A percentile compares a stretch with the other conserved stretches of the same genome.
Conservation (phyloP, 371 early-diverging fungal genomes). For the Zancudomyces culisetae region DNA sequence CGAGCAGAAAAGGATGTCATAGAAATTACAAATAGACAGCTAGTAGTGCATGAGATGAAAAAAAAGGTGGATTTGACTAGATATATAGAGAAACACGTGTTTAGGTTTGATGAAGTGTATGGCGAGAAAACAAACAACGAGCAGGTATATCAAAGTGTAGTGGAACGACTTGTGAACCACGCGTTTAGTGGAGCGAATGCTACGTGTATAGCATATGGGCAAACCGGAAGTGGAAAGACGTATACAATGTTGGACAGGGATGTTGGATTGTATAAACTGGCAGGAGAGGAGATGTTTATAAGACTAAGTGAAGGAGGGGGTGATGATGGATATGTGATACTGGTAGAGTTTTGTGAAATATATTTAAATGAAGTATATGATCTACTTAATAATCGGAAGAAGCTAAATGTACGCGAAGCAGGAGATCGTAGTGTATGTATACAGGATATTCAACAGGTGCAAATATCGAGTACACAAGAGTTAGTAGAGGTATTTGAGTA, state of each 20-base stretch:
- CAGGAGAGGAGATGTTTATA: conserved; percentile 77
- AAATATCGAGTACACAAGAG: conserved; percentile 50
- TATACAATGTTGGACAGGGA: conserved; percentile 88
- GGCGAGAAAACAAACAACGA: conserved; percentile 57
- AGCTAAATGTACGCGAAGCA: conserved; percentile 82
- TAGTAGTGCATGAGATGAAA: conserved; percentile 69
- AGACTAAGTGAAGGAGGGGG: conserved; percentile 45
- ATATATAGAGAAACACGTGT: conserved; percentile 83
- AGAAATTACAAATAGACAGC: conserved; percentile 37
- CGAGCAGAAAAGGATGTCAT: conserved; percentile 69
- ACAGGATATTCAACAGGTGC: conserved; percentile 59
- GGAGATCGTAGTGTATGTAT: conserved; percentile 87
- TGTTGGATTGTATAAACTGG: conserved; percentile 70
- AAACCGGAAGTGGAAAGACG: conserved; percentile 97
- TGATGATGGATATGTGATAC: conserved; percentile 48
- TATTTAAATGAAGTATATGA: conserved; percentile 94
- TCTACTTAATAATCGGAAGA: conserved; percentile 66
- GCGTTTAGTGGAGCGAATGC: conserved; percentile 90
- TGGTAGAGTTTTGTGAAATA: conserved; percentile 93
- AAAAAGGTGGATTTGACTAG: conserved; percentile 83
- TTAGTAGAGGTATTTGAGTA: conserved; percentile 77
- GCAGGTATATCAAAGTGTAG: conserved; percentile 80
- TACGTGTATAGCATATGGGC: conserved; percentile 98
- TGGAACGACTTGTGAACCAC: conserved; percentile 82
- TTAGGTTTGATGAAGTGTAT: conserved; percentile 94